Percentiles rank a stretch among this genome's conserved stretches.
These are phyloP conservation scores for Corylus avellana DNA, from an alignment of 306 rosid species.

Conservation along the genomic window DNA sequence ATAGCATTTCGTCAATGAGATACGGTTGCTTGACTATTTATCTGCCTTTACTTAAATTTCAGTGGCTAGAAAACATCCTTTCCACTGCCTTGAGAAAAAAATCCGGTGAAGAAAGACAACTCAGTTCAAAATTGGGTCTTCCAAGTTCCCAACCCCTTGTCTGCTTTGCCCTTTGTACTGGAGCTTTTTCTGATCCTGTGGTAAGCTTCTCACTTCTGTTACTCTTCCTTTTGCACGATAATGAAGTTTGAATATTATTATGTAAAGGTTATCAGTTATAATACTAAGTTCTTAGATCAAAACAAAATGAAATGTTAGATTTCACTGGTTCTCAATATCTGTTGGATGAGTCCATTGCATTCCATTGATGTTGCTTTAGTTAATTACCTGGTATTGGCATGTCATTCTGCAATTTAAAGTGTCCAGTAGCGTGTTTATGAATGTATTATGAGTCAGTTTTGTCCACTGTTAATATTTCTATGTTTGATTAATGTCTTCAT, in stretches of 20 bases:
- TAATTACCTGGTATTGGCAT: background rate
- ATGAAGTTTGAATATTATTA: background rate
- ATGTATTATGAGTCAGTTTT: no score
- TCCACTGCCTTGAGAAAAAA: slow-evolving; percentile 83
- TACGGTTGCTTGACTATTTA: background rate
- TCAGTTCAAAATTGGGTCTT: slow-evolving; percentile 69
- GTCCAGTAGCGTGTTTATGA: background rate
- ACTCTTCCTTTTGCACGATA: background rate
- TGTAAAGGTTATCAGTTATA: background rate
- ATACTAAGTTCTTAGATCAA: background rate
- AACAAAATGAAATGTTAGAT: background rate
- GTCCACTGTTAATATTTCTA: background rate
- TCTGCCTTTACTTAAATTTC: slow-evolving; percentile 32
- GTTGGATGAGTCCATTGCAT: no score
- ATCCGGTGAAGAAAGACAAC: slow-evolving; percentile 70
- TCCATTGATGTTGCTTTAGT: background rate
- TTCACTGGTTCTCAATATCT: background rate
- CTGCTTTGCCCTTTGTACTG: slow-evolving; percentile 86
- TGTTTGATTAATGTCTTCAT: background rate
- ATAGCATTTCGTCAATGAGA: background rate
- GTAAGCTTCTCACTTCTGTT: slow-evolving; percentile 50
- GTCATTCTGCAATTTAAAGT: background rate
- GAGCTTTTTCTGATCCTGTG: slow-evolving; percentile 85
- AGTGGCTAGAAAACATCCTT: slow-evolving; percentile 94
- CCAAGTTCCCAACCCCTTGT: slow-evolving; percentile 58